phyloP scores from a whole-genome alignment of 306 rosid genomes.

The Begonia peltatifolia region DNA sequence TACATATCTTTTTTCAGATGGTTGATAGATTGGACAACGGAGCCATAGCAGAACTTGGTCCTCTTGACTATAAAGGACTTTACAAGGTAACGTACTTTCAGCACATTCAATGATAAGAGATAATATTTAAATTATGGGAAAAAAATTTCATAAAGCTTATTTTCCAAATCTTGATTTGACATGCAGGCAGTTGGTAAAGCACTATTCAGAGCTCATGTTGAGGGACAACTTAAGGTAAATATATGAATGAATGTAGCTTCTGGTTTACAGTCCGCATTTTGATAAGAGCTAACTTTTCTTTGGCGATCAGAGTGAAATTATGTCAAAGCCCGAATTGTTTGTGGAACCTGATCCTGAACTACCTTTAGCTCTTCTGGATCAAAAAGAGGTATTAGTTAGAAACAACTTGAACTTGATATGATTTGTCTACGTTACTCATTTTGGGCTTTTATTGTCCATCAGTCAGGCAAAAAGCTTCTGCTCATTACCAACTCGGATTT shows the following conservation, averaged over 20 bases:
- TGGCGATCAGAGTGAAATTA: constrained; percentile 72
- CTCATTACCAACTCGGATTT: constrained; percentile 94
- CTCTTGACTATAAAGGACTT: constrained; percentile 84
- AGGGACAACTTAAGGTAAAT: constrained; percentile 90
- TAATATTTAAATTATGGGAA: neutral
- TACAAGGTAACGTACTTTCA: constrained; percentile 46
- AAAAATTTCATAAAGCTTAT: neutral
- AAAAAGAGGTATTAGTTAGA: constrained; percentile 57
- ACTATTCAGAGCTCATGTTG: constrained; percentile 94
- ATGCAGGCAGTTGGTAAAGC: constrained; percentile 96
- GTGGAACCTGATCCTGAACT: constrained; percentile 90
- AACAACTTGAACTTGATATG: constrained; percentile 4
- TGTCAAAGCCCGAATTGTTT: constrained; percentile 91
- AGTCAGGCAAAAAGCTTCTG: constrained; percentile 94
- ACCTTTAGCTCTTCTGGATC: constrained; percentile 90
- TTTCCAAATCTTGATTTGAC: constrained; percentile 25
- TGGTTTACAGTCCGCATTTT: constrained; percentile 1
- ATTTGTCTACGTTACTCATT: constrained; percentile 14
- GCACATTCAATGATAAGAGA: neutral
- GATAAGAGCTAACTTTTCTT: constrained; percentile 13
- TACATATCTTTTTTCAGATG: constrained; percentile 51
- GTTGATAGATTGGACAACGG: constrained; percentile 92
- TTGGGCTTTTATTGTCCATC: constrained; percentile 19
- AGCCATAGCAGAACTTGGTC: constrained; percentile 57
- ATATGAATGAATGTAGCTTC: neutral